Evolutionary conservation across 164 flowering plant species (phyloP).

Genomic region (Vitis cinerea): DNA sequence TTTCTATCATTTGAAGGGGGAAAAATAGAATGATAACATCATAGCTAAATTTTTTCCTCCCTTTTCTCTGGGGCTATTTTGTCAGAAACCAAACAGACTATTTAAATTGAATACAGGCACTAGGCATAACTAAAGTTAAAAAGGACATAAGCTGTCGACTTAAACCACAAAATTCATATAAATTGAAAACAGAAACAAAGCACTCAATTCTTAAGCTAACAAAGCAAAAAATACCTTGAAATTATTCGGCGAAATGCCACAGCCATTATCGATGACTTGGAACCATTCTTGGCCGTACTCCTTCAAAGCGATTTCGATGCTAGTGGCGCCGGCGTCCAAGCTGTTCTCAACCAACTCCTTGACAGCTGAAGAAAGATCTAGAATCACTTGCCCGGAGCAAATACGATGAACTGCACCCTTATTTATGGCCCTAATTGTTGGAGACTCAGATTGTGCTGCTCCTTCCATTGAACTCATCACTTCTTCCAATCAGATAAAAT

Average conservation of each 20-base stretch:
- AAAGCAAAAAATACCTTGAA: constrained; percentile 53
- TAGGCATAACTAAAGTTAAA: too few species aligned
- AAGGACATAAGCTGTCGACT: too few species aligned
- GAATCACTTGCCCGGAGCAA: constrained; percentile 89
- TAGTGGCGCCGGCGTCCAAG: constrained; percentile 93
- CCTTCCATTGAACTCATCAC: constrained; percentile 27
- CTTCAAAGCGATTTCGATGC: constrained; percentile 71
- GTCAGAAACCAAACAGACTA: too few species aligned
- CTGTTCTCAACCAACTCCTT: constrained; percentile 99
- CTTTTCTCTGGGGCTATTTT: too few species aligned
- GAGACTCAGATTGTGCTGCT: constrained; percentile 17
- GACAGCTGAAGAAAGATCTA: constrained; percentile 93
- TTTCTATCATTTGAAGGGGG: too few species aligned
- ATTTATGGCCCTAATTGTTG: constrained; percentile 63
- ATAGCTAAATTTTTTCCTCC: too few species aligned
- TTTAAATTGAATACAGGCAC: too few species aligned
- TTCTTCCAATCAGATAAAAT: background rate
- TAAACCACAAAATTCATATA: background rate
- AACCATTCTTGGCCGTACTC: constrained; percentile 78
- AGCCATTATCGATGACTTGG: constrained; percentile 89
- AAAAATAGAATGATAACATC: too few species aligned
- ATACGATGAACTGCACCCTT: constrained; percentile 76
- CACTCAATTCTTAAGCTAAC: background rate
- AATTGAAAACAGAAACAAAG: background rate
- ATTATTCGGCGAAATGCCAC: constrained; percentile 80